Base-by-base conservation (phyloP, 352 stramenopile genomes). In the Saprolegnia parasitica region DNA sequence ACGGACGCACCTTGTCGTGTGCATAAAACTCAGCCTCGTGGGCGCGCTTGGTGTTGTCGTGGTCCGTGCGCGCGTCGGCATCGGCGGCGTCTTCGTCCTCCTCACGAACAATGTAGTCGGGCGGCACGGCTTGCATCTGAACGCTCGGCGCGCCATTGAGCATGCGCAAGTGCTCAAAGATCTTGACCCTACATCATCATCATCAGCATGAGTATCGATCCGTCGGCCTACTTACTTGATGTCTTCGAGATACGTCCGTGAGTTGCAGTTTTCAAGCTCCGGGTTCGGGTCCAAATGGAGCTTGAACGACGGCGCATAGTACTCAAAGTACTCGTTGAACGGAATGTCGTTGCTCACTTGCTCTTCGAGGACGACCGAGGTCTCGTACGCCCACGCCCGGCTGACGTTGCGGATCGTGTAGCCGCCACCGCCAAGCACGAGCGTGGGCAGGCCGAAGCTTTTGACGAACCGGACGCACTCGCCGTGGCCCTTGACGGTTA, bases 331-430 rank as follows among this genome's bases (percentile, higher is more conserved):
- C 70, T 91, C 83, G 67, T 91, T 93, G 80, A 88, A 90, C 13
- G 83, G 84, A 57, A 93, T 87, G 71, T 89, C 87, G 75, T 93
- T 88, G 56, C 79, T 88, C 5, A 93, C 80, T 56, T 89, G 77
- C 72, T 90, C 77, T n/a, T 88, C 83, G 24, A 96, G 54, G 11
- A 99, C 74, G 26, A 99, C 95, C 0, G 92, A 89, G 6, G 97
- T 99, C 76, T 99, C 97, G 75, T 98, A 99, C 1, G 95, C 91
- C 97, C 97, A 99, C 46, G 93, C 98, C 37, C 96, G 77, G 18
- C 86, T 84, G 16, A 96, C 88, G 68, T 97, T 97, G 42, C 87
- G 86, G 49, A 93, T 92, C 32, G 81, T 91, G 73, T 95, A 96
- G 13, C 87, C 88, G 54, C 87, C 86, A 26, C 89, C 88, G 56